These are phyloP conservation scores for Dissoconium aciculare DNA, from an alignment of 2,329 filamentous ascomycete species.

Conservation along the genomic window DNA sequence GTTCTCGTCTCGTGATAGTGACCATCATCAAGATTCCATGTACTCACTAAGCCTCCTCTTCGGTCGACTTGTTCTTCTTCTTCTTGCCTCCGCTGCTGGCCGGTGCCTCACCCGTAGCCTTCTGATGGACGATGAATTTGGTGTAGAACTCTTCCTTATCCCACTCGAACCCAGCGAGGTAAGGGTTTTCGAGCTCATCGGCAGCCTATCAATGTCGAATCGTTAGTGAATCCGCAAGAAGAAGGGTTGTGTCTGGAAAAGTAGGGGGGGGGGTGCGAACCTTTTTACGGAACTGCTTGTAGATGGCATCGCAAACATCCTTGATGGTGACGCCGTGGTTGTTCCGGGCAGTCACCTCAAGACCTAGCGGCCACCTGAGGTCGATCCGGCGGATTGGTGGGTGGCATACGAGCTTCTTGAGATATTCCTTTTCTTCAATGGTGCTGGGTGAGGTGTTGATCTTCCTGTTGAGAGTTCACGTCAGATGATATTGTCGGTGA, in stretches of 20 bases:
- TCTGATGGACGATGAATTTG: conserved; percentile 71
- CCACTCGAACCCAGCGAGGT: conserved; percentile 93
- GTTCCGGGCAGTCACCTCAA: conserved; percentile 80
- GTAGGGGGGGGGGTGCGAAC: conserved; percentile 34
- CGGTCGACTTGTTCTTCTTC: conserved; percentile 32
- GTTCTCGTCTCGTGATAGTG: too few relatives aligned
- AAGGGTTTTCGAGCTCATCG: conserved; percentile 75
- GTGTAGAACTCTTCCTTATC: conserved; percentile 87
- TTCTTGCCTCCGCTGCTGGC: conserved; percentile 46
- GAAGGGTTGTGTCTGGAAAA: background rate
- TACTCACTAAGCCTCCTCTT: too few relatives aligned
- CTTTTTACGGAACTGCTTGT: conserved; percentile 96
- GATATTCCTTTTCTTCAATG: conserved; percentile 68
- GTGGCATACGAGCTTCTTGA: conserved; percentile 65
- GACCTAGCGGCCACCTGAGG: conserved; percentile 74
- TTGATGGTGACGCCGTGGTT: conserved; percentile 93
- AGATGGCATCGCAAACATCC: conserved; percentile 85
- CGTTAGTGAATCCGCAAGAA: background rate
- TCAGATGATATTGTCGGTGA: too few relatives aligned
- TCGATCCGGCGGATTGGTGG: conserved; percentile 90
- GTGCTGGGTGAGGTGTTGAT: conserved; percentile 71
- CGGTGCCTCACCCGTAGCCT: conserved; percentile 48
- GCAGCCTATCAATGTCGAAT: conserved; percentile 46
- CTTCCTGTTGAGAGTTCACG: conserved; percentile 59
- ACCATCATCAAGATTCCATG: too few relatives aligned